phyloP scores from a whole-genome alignment of 805 yeast species.

The Jamesozyma spencerorum region DNA sequence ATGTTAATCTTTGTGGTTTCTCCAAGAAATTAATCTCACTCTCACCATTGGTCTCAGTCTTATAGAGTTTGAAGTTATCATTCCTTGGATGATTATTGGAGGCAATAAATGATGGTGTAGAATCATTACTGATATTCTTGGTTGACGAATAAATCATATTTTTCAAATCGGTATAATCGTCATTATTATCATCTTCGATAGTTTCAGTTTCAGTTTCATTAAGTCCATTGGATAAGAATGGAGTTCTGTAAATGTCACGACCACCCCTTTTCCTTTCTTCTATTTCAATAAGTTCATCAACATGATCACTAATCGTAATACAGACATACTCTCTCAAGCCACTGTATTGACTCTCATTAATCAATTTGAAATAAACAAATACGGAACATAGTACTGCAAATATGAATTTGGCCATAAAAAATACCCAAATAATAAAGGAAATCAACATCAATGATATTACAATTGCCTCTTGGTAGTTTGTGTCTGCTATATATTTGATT shows the following conservation, averaged over 20 bases:
- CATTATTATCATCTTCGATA: too few species aligned
- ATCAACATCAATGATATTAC: constrained; percentile 65
- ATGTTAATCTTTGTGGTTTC: constrained; percentile 1
- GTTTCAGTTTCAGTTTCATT: background rate
- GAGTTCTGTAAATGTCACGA: constrained; percentile 1
- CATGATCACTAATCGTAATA: constrained; percentile 46
- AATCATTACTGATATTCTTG: background rate
- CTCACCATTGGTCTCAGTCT: background rate
- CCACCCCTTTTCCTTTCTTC: constrained; percentile 7
- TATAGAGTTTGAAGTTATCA: background rate
- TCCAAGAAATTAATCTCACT: background rate
- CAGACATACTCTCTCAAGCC: constrained; percentile 55
- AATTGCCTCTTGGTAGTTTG: constrained; percentile 55
- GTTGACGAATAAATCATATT: background rate
- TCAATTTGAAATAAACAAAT: constrained; percentile 42
- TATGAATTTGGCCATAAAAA: constrained; percentile 48
- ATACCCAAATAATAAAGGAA: constrained; percentile 63
- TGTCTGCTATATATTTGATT: constrained; percentile 46
- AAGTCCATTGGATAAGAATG: constrained; percentile 1
- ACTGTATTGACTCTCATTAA: constrained; percentile 32
- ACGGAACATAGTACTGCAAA: constrained; percentile 43
- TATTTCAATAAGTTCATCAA: constrained; percentile 34
- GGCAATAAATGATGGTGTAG: background rate
- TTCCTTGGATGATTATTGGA: background rate
- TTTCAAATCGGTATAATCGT: background rate